Evolutionary conservation across 176 grass and related monocot genomes (phyloP).

Genomic region (Rhynchospora breviuscula): DNA sequence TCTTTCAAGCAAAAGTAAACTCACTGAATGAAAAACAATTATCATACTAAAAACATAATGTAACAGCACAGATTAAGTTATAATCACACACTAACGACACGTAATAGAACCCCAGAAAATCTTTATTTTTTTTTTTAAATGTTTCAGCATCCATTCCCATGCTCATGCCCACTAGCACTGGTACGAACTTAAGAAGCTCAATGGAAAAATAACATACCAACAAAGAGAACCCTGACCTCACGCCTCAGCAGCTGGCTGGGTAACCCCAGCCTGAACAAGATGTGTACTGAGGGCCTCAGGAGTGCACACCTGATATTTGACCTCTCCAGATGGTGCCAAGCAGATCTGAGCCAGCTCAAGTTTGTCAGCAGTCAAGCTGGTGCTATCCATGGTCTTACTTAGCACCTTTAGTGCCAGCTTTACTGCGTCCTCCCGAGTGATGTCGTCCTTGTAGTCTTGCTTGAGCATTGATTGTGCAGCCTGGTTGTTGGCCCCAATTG

Average conservation of each 20-base stretch:
- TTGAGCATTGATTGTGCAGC: slow-evolving; percentile 95
- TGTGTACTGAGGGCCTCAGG: slow-evolving; percentile 53
- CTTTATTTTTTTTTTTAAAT: not conserved
- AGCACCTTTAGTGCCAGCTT: slow-evolving; percentile 78
- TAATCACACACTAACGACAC: not conserved
- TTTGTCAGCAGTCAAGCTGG: slow-evolving; percentile 74
- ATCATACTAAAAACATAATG: slow-evolving; percentile 2
- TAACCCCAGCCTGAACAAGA: slow-evolving; percentile 55
- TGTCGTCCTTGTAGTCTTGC: slow-evolving; percentile 82
- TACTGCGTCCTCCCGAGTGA: slow-evolving; percentile 78
- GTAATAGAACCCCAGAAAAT: not conserved
- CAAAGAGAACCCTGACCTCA: not conserved
- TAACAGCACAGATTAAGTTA: not conserved
- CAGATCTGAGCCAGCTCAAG: slow-evolving; percentile 82
- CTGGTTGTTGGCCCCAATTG: slow-evolving; percentile 86
- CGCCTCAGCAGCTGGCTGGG: slow-evolving; percentile 33
- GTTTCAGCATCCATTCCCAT: not conserved
- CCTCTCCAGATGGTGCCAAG: slow-evolving; percentile 51
- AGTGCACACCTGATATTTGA: slow-evolving; percentile 80
- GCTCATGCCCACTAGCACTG: not conserved
- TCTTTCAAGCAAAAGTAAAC: not conserved
- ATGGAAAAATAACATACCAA: not conserved
- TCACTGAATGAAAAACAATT: not conserved
- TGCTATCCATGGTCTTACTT: slow-evolving; percentile 93
- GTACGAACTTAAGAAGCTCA: not conserved